Evolutionary conservation across 768 basidiomycete species (phyloP).

Genomic region (Russula ochroleuca): DNA sequence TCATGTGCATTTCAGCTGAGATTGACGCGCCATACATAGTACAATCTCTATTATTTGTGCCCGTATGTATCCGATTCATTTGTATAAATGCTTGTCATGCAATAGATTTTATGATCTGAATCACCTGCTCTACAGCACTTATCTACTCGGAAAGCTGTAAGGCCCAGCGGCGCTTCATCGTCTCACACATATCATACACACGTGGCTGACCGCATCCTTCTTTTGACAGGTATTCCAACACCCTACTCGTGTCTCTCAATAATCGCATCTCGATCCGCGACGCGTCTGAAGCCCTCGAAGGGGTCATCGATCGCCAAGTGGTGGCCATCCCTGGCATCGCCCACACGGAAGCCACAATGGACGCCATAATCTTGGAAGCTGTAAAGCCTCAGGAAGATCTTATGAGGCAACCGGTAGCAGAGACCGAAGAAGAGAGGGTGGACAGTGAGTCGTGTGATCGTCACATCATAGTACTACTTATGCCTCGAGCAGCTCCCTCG

Average conservation of each 20-base stretch:
- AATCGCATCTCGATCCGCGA: slow-evolving; percentile 19
- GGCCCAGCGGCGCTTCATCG: background rate
- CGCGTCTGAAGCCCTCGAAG: background rate
- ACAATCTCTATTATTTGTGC: slow-evolving; percentile 3
- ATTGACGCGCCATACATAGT: background rate
- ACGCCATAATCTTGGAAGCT: no score
- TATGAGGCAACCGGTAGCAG: background rate
- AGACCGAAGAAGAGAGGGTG: background rate
- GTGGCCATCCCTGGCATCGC: background rate
- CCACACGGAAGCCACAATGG: no score
- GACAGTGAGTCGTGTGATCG: background rate
- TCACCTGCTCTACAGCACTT: background rate
- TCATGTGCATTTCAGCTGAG: background rate
- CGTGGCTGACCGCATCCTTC: no score
- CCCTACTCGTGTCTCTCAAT: slow-evolving; percentile 31
- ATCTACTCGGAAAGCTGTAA: slow-evolving; percentile 18
- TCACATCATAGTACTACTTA: no score
- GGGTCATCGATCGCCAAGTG: background rate
- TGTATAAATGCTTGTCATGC: no score
- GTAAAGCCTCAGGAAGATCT: no score
- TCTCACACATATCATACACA: no score
- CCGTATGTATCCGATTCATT: background rate
- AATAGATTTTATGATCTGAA: background rate
- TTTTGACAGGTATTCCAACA: slow-evolving; percentile 28
- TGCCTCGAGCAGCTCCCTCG: no score